Evolutionary conservation across 2,329 filamentous ascomycete species (phyloP), one percentile per base, ranked within the genome.

Genomic region (Alternaria triticimaculans): DNA sequence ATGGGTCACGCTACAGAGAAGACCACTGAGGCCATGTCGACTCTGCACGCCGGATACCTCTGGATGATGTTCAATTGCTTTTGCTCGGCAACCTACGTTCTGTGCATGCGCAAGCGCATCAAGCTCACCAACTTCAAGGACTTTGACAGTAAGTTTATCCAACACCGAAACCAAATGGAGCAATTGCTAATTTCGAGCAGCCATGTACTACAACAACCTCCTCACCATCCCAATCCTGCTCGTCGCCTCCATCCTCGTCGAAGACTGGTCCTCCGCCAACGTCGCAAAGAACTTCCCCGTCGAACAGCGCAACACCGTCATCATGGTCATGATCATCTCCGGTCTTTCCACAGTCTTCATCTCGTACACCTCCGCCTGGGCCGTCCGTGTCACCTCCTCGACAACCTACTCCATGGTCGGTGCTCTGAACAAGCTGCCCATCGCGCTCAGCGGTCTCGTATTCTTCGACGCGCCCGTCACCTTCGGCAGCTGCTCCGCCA

Each of bases 71-170:
- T 97, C 82, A 99, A 99, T 82, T 97, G 97, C 76, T 88, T 98
- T 80, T 97, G 94, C 86, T 95, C 92, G 26, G 93, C 96, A 2
- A 88, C 92, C 21, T 98, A 97, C 75, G 86, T 98, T 50, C 84
- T 99, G 68, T 88, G 92, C 72, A 98, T 97, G 95, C 91, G 96
- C 80, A 98, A 98, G 87, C 91, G 96, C 70, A 98, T 99, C 81
- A 98, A 98, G 90, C 89, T 96, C 83, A 97, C 97, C 85, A 97
- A 97, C 86, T 98, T 99, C 84, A 97, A 97, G 87, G 96, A 98
- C 81, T 98, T 96, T 86, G 96, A 99, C 81, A 97, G 95, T 97
- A 87, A 83, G 95, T 63, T 49, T 25, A 5, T n/a, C 28, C 3
- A 21, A n/a, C 30, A 8, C 2, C 7, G 10, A 4, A 6, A 9